Evolutionary conservation across 331 rosid genomes (phyloP).

Genomic region (Phaseolus coccineus): DNA sequence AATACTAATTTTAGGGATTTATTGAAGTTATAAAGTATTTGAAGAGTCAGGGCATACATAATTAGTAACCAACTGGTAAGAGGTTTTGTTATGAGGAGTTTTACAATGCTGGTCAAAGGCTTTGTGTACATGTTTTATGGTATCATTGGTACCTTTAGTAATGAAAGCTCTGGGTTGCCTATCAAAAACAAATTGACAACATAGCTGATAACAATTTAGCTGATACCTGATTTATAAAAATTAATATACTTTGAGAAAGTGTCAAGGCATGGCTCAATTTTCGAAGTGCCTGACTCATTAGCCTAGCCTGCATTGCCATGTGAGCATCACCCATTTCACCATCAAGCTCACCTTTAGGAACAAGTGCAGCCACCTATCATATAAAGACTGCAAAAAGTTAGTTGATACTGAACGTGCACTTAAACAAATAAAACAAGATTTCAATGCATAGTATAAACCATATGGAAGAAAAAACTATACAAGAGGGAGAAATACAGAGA

Average conservation of each 20-base stretch:
- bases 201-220: constrained; percentile 27
- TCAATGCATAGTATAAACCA: constrained; percentile 26
- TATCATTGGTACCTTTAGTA: no score
- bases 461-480: not conserved
- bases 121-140: no score
- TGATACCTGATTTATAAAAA: constrained; percentile 90
- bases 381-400: constrained; percentile 43
- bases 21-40: no score
- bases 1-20: no score
- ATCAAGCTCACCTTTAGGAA: constrained; percentile 94
- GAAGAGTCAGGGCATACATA: no score
- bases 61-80: no score
- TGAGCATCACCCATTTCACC: constrained; percentile 97
- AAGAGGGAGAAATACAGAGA: constrained; percentile 24
- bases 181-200: not conserved
- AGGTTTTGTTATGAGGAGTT: no score
- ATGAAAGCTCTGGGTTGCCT: no score
- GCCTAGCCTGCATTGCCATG: constrained; percentile 96
- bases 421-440: constrained; percentile 32
- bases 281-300: constrained; percentile 97
- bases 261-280: constrained; percentile 91
- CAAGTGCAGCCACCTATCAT: constrained; percentile 91
- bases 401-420: not conserved
- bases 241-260: constrained; percentile 69
- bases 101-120: no score